Percentiles rank a stretch among this genome's conserved stretches.
phyloP scores from a whole-genome alignment of 495 filamentous ascomycete species.

The Tuber borchii region DNA sequence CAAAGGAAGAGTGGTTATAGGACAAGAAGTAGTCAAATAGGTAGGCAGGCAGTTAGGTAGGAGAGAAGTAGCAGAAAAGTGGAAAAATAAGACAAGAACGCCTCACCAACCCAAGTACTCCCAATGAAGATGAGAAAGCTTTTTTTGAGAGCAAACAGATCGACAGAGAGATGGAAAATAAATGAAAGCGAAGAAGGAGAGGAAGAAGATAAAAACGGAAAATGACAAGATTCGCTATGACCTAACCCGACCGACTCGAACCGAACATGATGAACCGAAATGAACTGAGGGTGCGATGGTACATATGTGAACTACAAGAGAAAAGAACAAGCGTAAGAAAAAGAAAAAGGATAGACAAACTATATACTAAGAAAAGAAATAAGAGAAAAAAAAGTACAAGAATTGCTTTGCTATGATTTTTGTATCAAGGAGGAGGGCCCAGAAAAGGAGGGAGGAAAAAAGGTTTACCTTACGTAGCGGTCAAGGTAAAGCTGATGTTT shows the following conservation, averaged over 20 bases:
- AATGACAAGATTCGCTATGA: slow-evolving; percentile 6
- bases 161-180: neutral
- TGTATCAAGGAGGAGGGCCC: neutral
- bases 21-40: neutral
- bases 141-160: slow-evolving; percentile 1
- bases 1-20: neutral
- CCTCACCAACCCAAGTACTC: slow-evolving; percentile 1
- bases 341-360: neutral
- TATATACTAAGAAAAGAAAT: neutral
- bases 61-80: neutral
- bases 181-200: neutral
- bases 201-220: neutral
- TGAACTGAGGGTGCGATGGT: neutral
- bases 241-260: neutral
- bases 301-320: neutral
- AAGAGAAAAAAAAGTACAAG: neutral
- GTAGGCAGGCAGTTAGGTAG: neutral
- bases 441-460: slow-evolving; percentile 3
- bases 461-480: neutral
- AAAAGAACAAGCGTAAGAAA: neutral
- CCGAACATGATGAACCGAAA: neutral
- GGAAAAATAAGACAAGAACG: slow-evolving; percentile 4
- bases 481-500: neutral
- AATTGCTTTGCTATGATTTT: slow-evolving; percentile 5
- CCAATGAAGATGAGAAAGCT: slow-evolving; percentile 2